Evolutionary conservation across 1,284 basidiomycete genomes (phyloP), one percentile per base, ranked within the genome.

Genomic region (Ganoderma boninense): DNA sequence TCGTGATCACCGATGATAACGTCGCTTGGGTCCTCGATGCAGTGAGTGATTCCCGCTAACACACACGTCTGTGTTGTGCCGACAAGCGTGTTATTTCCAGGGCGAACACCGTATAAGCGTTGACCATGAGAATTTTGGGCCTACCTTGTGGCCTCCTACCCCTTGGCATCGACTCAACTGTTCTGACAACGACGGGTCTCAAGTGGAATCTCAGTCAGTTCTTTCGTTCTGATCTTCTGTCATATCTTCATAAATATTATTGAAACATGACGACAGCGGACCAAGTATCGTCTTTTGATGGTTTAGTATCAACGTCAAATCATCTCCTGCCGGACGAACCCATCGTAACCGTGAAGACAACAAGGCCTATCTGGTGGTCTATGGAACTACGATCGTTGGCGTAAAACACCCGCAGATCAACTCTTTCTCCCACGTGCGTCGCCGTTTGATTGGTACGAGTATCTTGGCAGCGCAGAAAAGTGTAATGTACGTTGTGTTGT

Each of bases 121-220:
- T 65, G 91, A 97, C 76, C 92, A 95, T 73, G 75, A 81, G 0
- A 77, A 90, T 4, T 85, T 98, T 68, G 97, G 97, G 0, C 89
- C 91, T 67, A 98, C 97, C 0, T n/a, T 99, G 97, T 78, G 97
- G 97, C 0, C 87, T 99, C 18, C 86, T 99, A 13, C 98, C 97
- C 0, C 87, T 99, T 0, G 97, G 97, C 1, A 84, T 97, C 23
- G 88, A 90, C 40, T 87, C 86, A 5, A 93, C 96, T 0, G 82
- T 89, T 18, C 84, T 99, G 26, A 89, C 91, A 1, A 99, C 97
- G 0, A 87, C 84, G 8, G 98, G 98, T 0, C 85, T 99, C 56
- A 87, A 91, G 75, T 99, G 97, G 97, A 94, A 99, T 80, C 80
- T 98, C 57, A 86, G 96, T 95, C 73, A 67, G 89, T 83, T 35